Percentiles rank a stretch among this genome's conserved stretches.
Evolutionary conservation across 768 basidiomycete species (phyloP).

Genomic region (Hortiboletus flavorubellus): DNA sequence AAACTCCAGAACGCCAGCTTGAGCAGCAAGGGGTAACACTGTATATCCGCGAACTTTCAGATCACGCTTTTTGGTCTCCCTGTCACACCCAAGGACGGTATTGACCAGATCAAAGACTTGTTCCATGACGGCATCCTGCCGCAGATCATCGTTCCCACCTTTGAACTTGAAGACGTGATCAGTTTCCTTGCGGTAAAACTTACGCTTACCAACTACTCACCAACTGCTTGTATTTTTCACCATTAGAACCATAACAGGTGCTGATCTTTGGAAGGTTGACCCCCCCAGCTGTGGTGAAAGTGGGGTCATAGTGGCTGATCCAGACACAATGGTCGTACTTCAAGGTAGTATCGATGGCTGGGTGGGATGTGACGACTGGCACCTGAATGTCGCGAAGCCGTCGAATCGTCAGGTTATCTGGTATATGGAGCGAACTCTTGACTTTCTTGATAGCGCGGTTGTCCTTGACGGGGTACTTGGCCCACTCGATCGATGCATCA

Average conservation of each 20-base stretch:
- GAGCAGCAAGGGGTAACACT: conserved; percentile 77
- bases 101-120: conserved; percentile 95
- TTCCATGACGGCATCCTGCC: conserved; percentile 99
- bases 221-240: conserved; percentile 68
- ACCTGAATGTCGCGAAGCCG: conserved; percentile 56
- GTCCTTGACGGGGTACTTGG: conserved; percentile 52
- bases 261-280: conserved; percentile 80
- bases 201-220: conserved; percentile 41
- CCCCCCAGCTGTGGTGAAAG: conserved; percentile 71
- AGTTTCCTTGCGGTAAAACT: neutral
- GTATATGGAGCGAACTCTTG: conserved; percentile 39
- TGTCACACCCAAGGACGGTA: conserved; percentile 65
- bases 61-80: conserved; percentile 69
- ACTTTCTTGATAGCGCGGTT: conserved; percentile 24
- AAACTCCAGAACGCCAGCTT: conserved; percentile 88
- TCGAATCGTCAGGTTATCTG: conserved; percentile 42
- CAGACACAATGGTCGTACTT: conserved; percentile 69
- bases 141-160: conserved; percentile 85
- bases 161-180: conserved; percentile 65
- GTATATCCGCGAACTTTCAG: conserved; percentile 82
- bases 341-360: conserved; percentile 65
- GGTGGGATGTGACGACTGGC: conserved; percentile 78
- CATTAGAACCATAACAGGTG: conserved; percentile 64
- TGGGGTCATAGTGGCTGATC: conserved; percentile 57
- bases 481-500: conserved; percentile 69